Base-by-base conservation (phyloP, 2,329 filamentous ascomycete species). In the Hypoxylon sp. region DNA sequence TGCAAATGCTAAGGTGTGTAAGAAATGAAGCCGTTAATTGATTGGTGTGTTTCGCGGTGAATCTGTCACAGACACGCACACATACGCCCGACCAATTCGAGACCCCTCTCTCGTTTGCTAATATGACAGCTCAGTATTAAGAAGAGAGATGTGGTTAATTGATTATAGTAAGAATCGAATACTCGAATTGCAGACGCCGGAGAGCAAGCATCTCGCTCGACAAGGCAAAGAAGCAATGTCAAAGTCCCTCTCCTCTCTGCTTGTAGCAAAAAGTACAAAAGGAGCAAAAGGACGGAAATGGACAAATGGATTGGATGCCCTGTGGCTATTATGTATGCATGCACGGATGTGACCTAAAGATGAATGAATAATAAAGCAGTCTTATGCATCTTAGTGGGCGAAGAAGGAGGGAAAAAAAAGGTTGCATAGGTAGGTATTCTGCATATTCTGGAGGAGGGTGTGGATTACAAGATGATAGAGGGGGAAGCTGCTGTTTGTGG, bases 361-460 rank as follows among this genome's bases (percentile, higher is more conserved):
- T 63, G 60, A 56, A 70, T 44, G 59, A 64, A 70, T 26, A 63
- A 62, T 63, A 66, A 61, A 58, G 72, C 70, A 72, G 69, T 68
- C 56, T 71, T 66, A 72, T 71, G 72, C 59, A 63, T 61, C 39
- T 62, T 54, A 73, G 66, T 73, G 73, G 64, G 35, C 37, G 48
- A 59, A 44, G 48, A 59, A 44, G 39, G 56, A 46, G 56, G 48
- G 47, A 44, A 53, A 55, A 48, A 53, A 46, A 57, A 44, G 39
- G 39, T 19, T 44, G 39, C 39, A 44, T 44, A 44, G 19, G 19
- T 22, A 22, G 19, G 19, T 22, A 22, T 44, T 44, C 39, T 42
- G 57, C 44, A 56, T 64, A 56, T 58, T 42, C 39, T 46, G 29
- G 39, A 42, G 53, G 44, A 60, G 65, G 61, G 64, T 63, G 57